Percentiles rank a stretch among this genome's conserved stretches.
These are phyloP conservation scores for Leccinum laetum DNA, from an alignment of 1,284 basidiomycete species.

Conservation along the genomic window DNA sequence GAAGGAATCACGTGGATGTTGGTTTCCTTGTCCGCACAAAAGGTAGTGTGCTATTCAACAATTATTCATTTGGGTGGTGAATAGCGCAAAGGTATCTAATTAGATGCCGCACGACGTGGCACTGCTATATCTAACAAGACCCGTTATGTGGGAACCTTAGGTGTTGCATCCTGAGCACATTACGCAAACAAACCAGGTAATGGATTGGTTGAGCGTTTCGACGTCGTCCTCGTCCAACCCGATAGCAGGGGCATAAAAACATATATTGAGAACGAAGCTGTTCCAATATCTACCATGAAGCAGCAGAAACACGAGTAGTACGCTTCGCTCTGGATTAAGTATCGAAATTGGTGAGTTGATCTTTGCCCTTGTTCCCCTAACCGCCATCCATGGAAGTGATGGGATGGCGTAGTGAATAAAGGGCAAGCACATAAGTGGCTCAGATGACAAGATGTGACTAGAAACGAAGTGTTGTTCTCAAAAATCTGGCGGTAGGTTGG, in stretches of 20 bases:
- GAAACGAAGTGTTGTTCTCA: background rate
- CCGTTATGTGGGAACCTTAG: too few species aligned
- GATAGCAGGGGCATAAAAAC: background rate
- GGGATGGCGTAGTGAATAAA: conserved; percentile 78
- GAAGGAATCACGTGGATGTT: too few species aligned
- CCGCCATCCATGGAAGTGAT: conserved; percentile 56
- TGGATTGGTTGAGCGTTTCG: background rate
- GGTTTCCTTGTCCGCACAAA: too few species aligned
- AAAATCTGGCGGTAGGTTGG: background rate
- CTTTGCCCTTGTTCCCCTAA: conserved; percentile 82
- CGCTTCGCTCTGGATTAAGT: conserved; percentile 22
- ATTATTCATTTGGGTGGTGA: too few species aligned
- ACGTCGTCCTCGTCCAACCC: background rate
- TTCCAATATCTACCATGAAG: conserved; percentile 19
- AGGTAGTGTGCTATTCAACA: too few species aligned
- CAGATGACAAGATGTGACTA: background rate
- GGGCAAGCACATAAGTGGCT: conserved; percentile 33
- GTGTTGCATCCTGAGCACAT: background rate
- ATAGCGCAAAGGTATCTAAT: too few species aligned
- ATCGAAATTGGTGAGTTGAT: conserved; percentile 32
- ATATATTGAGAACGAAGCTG: conserved; percentile 13
- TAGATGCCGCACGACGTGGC: too few species aligned
- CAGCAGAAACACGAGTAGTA: conserved; percentile 15
- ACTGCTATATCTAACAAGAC: too few species aligned
- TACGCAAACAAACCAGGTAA: background rate